These are phyloP conservation scores for Fistulinella cinereoalba DNA, from an alignment of 1,284 basidiomycete species.

Conservation along the genomic window DNA sequence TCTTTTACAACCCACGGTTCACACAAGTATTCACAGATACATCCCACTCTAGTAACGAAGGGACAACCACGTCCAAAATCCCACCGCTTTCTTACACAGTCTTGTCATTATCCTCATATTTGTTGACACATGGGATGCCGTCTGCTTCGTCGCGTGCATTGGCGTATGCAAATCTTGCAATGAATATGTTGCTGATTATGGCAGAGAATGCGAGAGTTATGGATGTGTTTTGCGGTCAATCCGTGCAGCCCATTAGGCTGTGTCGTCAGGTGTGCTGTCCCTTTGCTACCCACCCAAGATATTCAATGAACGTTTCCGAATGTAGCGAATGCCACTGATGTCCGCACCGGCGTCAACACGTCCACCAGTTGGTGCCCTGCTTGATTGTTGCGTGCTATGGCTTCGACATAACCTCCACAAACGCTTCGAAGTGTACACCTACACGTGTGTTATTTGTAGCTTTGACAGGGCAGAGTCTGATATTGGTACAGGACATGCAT, in stretches of 20 bases:
- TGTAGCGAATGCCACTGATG: slow-evolving; percentile 51
- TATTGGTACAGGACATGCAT: slow-evolving; percentile 47
- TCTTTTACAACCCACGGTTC: slow-evolving; percentile 49
- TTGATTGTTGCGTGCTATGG: slow-evolving; percentile 68
- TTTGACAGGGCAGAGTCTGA: neutral
- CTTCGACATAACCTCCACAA: slow-evolving; percentile 65
- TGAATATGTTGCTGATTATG: slow-evolving; percentile 50
- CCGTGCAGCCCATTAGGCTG: slow-evolving; percentile 42
- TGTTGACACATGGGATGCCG: slow-evolving; percentile 61
- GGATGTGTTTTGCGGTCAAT: slow-evolving; percentile 42
- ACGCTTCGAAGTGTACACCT: slow-evolving; percentile 52
- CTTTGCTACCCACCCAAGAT: no score
- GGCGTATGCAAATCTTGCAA: slow-evolving; percentile 55
- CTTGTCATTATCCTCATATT: slow-evolving; percentile 57
- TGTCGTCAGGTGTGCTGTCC: slow-evolving; percentile 55
- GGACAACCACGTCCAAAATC: slow-evolving; percentile 8
- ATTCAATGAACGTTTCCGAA: neutral
- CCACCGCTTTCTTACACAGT: slow-evolving; percentile 44
- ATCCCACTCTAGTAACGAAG: slow-evolving; percentile 27
- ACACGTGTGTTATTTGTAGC: slow-evolving; percentile 42
- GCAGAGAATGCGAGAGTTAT: slow-evolving; percentile 49
- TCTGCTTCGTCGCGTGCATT: slow-evolving; percentile 52
- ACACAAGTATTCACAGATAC: slow-evolving; percentile 42
- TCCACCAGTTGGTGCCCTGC: slow-evolving; percentile 50
- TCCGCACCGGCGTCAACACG: slow-evolving; percentile 38